phyloP scores from a whole-genome alignment of 108 stramenopile species.

The Cylindrotheca closterium region DNA sequence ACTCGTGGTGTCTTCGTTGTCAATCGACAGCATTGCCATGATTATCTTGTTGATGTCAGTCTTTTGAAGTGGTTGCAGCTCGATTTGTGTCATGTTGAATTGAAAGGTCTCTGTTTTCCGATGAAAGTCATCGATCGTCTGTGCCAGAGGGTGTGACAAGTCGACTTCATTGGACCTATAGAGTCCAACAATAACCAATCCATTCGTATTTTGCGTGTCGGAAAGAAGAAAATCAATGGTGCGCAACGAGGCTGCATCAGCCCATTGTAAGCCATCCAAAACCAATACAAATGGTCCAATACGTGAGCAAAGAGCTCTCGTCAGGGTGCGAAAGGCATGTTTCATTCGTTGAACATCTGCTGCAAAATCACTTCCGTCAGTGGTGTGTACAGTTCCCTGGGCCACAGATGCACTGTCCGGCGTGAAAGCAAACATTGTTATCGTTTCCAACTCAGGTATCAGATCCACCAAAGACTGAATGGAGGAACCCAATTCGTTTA shows the following conservation, averaged over 20 bases:
- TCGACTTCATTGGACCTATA: conserved; percentile 26
- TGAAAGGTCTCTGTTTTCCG: background rate
- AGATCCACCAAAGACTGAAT: background rate
- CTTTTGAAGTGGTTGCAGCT: background rate
- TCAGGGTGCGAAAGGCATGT: conserved; percentile 8
- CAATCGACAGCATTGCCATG: conserved; percentile 2
- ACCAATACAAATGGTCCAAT: conserved; percentile 11
- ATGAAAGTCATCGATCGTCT: background rate
- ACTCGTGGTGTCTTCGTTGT: background rate
- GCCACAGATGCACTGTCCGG: background rate
- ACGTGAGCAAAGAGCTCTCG: background rate
- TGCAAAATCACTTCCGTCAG: background rate
- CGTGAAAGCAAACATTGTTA: background rate
- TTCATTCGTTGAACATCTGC: conserved; percentile 6
- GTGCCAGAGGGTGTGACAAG: conserved; percentile 1
- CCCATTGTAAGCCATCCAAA: conserved; percentile 21
- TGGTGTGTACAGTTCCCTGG: background rate
- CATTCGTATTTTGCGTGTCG: conserved; percentile 7
- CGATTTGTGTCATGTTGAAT: background rate
- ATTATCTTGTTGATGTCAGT: background rate
- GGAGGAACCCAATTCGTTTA: background rate
- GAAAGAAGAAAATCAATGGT: conserved; percentile 8
- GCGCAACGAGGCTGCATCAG: conserved; percentile 9
- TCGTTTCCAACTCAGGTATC: conserved; percentile 3
- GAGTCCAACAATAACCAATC: conserved; percentile 17